These are phyloP conservation scores for Cercospora canescens DNA, from an alignment of 2,329 filamentous ascomycete genomes.

Conservation along the genomic window DNA sequence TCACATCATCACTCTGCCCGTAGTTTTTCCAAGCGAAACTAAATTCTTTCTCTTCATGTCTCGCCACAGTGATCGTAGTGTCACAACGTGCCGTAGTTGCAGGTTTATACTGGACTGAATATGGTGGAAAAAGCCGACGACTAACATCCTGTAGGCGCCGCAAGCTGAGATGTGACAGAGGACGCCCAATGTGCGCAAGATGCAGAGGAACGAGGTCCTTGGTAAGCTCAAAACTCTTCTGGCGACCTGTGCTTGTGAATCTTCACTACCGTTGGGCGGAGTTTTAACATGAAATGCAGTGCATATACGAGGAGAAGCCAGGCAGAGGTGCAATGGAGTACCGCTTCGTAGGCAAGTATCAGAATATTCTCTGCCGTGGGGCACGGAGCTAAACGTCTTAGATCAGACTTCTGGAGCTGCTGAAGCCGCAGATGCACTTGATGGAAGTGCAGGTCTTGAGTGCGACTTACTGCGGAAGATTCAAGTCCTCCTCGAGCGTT, in stretches of 20 bases:
- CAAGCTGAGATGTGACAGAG: conserved; percentile 21
- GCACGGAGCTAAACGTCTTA: neutral
- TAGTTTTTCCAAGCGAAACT: neutral
- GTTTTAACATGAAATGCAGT: conserved; percentile 6
- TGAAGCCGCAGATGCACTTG: neutral
- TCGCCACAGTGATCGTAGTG: conserved; percentile 16
- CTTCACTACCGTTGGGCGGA: neutral
- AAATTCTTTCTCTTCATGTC: neutral
- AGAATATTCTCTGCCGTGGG: neutral
- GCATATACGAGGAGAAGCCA: conserved; percentile 20
- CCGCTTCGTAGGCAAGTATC: conserved; percentile 21
- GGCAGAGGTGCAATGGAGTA: conserved; percentile 12
- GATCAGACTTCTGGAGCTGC: neutral
- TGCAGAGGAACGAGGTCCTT: conserved; percentile 18
- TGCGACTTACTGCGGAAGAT: conserved; percentile 12
- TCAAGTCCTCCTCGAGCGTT: conserved; percentile 12
- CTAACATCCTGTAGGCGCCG: conserved; percentile 14
- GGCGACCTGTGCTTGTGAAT: neutral
- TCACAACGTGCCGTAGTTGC: conserved; percentile 22
- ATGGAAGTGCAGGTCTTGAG: neutral
- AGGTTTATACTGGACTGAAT: conserved; percentile 9
- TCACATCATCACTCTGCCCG: neutral
- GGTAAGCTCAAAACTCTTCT: conserved; percentile 12
- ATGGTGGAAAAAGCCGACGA: neutral
- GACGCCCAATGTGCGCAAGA: conserved; percentile 18